phyloP scores from a whole-genome alignment of 768 basidiomycete genomes.

The Tricholoma bakamatsutake region DNA sequence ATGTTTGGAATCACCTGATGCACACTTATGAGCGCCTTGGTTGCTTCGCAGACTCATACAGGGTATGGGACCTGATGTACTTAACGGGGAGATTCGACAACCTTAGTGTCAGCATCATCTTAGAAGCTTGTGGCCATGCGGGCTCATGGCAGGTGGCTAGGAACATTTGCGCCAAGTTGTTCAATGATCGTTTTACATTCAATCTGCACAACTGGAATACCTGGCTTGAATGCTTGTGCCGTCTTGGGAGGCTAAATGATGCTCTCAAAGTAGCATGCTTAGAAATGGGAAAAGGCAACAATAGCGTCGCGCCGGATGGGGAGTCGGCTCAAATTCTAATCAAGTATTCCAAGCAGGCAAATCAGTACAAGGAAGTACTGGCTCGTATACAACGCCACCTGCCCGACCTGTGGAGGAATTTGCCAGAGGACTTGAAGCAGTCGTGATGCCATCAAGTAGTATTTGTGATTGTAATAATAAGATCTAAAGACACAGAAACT shows the following conservation, averaged over 20 bases:
- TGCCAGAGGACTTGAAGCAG: slow-evolving; percentile 22
- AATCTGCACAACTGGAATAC: slow-evolving; percentile 73
- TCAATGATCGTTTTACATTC: slow-evolving; percentile 42
- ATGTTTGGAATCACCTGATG: slow-evolving; percentile 82
- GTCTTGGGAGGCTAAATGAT: slow-evolving; percentile 57
- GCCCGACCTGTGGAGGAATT: slow-evolving; percentile 32
- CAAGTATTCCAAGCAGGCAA: slow-evolving; percentile 42
- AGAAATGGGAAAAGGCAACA: slow-evolving; percentile 50
- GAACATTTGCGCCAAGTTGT: slow-evolving; percentile 49
- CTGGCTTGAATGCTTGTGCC: slow-evolving; percentile 83
- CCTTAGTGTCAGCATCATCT: slow-evolving; percentile 70
- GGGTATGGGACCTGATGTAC: slow-evolving; percentile 76
- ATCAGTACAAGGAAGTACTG: slow-evolving; percentile 40
- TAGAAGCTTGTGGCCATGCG: slow-evolving; percentile 77
- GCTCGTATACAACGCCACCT: slow-evolving; percentile 35
- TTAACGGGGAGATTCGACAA: slow-evolving; percentile 52
- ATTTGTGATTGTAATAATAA: slow-evolving; percentile 17
- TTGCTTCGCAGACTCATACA: slow-evolving; percentile 62
- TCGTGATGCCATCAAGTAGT: slow-evolving; percentile 14
- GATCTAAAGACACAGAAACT: slow-evolving; percentile 20
- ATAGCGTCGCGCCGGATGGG: slow-evolving; percentile 40
- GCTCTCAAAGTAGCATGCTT: slow-evolving; percentile 59
- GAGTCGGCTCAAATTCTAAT: slow-evolving; percentile 48
- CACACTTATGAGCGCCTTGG: slow-evolving; percentile 80
- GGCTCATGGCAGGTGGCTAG: slow-evolving; percentile 44